Base-by-base conservation (phyloP, 495 filamentous ascomycete species). In the Lindgomyces ingoldianus region DNA sequence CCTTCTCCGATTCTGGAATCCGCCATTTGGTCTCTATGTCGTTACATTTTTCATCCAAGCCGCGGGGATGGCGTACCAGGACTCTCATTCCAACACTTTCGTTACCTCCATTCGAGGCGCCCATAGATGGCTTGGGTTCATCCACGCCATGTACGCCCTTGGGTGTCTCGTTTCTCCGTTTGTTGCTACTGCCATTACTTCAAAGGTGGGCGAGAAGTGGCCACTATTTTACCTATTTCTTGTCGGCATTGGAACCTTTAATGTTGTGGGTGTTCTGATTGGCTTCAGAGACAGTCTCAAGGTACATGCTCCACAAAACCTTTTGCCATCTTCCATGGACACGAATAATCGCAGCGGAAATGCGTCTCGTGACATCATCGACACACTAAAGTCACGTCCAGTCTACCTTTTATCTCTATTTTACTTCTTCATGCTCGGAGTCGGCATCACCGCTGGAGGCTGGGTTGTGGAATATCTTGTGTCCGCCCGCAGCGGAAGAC, bases 91-190 rank as follows among this genome's bases (percentile, higher is more conserved):
- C 16, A 85, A 84, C 51, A 79, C 78, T 3, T 67, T 79, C 62
- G 81, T 81, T 0, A 74, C 78, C 49, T 76, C 73, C 9, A 72
- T 78, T 18, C 71, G 74, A 22, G 76, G 74, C 29, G 75, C 80
- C 3, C 82, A 86, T 60, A 73, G 81, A 26, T 85, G 83, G 83
- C 71, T 86, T 2, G 81, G 81, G 6, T 76, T 84, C 55, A 81
- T 85, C 18, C 83, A 86, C 70, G 80, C 79, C 39, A 77, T 80
- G 71, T 86, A 83, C 55, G 81, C 80, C 22, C 73, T 80, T 0
- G 82, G 82, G 0, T 79, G 77, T 14, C 73, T 86, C 2, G 74
- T 83, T 4, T 75, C 70, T 0, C 82, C 83, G 16, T 76, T 86
- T 62, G 74, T 81, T 4, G 81, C 81, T 0, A 81, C 80, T 1